phyloP scores from a whole-genome alignment of 2,329 filamentous ascomycete genomes.

The Claviceps sp. region DNA sequence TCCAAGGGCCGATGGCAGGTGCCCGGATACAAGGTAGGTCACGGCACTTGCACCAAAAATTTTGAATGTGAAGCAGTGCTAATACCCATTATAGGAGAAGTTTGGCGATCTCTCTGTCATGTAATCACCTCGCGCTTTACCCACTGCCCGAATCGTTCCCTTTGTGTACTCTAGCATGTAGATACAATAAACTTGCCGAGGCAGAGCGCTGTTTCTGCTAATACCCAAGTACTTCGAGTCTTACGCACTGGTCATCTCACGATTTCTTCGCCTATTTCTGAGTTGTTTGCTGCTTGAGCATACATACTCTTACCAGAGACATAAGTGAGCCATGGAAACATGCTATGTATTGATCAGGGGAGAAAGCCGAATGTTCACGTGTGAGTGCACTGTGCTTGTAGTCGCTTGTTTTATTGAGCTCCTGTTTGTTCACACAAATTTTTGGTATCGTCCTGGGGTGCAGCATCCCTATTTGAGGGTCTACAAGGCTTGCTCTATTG shows the following conservation, averaged over 20 bases:
- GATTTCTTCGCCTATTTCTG: background rate
- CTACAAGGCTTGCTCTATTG: background rate
- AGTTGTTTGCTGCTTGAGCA: background rate
- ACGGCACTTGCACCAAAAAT: background rate
- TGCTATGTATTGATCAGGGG: background rate
- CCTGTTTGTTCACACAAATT: background rate
- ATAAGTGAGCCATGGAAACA: background rate
- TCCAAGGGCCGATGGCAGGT: constrained; percentile 97
- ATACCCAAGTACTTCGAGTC: constrained; percentile 11
- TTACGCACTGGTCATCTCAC: background rate
- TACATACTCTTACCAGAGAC: background rate
- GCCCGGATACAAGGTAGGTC: constrained; percentile 90
- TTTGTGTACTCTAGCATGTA: constrained; percentile 59
- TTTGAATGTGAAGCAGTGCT: constrained; percentile 19
- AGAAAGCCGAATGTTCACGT: background rate
- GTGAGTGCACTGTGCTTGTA: background rate
- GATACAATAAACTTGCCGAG: constrained; percentile 35
- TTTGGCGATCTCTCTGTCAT: constrained; percentile 94
- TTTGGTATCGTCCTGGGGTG: background rate
- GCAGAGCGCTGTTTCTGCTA: constrained; percentile 21
- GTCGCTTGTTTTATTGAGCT: background rate
- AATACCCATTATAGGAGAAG: constrained; percentile 63
- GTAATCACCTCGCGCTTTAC: constrained; percentile 43
- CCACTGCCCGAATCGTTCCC: constrained; percentile 28
- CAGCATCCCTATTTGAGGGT: background rate